These are phyloP conservation scores for Aspergillus latus DNA, from an alignment of 2,329 filamentous ascomycete genomes.

Conservation along the genomic window DNA sequence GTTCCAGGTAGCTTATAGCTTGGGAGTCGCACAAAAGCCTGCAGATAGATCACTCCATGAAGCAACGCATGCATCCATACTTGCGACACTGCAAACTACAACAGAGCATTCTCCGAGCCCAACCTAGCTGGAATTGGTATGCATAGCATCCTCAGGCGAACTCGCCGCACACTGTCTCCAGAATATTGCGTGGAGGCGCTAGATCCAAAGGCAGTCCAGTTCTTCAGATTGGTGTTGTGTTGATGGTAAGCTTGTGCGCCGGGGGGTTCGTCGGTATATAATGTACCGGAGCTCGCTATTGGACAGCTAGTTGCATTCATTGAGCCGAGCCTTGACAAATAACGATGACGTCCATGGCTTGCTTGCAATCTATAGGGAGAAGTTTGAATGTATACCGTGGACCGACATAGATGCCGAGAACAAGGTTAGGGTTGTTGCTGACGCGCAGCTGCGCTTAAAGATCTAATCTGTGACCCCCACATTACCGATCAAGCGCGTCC, in stretches of 20 bases:
- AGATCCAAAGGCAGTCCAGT: background rate
- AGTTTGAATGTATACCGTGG: too few species aligned
- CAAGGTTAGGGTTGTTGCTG: background rate
- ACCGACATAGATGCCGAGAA: background rate
- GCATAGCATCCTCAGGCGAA: too few species aligned
- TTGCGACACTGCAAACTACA: background rate
- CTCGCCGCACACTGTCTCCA: too few species aligned
- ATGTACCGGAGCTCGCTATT: background rate
- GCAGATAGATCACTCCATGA: background rate
- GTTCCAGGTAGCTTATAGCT: background rate
- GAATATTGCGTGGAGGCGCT: too few species aligned
- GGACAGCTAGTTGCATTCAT: too few species aligned
- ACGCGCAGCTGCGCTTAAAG: background rate
- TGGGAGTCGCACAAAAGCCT: background rate
- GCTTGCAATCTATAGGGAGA: background rate
- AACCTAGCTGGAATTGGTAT: too few species aligned
- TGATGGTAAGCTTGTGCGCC: background rate
- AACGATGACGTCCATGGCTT: too few species aligned
- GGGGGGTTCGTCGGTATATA: background rate
- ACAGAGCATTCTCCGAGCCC: background rate
- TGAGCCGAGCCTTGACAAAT: too few species aligned
- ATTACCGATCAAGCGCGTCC: slow-evolving; percentile 38
- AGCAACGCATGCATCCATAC: background rate
- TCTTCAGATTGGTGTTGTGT: background rate
- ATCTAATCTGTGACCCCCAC: slow-evolving; percentile 27